Evolutionary conservation across 2,329 filamentous ascomycete genomes (phyloP), one percentile per base, ranked within the genome.

Genomic region (Alternaria triticimaculans): DNA sequence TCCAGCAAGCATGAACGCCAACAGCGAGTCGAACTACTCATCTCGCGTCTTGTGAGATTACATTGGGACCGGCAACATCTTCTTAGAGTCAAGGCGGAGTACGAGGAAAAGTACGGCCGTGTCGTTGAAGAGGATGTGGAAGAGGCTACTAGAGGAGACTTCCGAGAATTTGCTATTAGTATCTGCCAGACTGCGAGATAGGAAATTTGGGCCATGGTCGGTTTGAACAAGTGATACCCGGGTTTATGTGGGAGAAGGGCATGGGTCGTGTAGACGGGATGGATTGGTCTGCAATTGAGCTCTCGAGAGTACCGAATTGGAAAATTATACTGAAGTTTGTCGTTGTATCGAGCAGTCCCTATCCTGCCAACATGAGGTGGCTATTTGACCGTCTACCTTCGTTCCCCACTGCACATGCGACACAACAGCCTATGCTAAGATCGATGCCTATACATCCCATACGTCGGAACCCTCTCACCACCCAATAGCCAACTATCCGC

Each of bases 1-100:
- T 73, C 68, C 63, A 79, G 67, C 74, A 80, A 80, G 49, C 78
- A 80, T 53, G 77, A 80, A 23, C 75, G 76, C 30, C 78, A 87
- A 57, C 85, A 94, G 67, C 89, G 95, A 28, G 91, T 92, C 49
- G 95, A 97, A 78, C 84, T 97, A 53, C 88, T 99, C 55, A 96
- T 97, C 67, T 94, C 91, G 4, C 87, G 96, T 2, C 86, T 98
- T 2, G 92, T 97, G 46, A 87, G 96, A 30, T 89, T 95, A 79
- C 96, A 98, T 81, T 98, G 96, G 96, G 94, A 98, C 75, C 87
- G 91, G 5, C 82, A 87, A 67, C 95, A 98, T 80, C 86, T 98
- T 82, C 87, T 89, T 63, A 86, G 87, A 20, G 88, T 98, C 58
- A 96, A 96, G 85, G 82, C 83, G 30, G 92, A 94, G 66, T 99